Conservation (phyloP, 148 eudicot genomes). For the Mesembryanthemum crystallinum region DNA sequence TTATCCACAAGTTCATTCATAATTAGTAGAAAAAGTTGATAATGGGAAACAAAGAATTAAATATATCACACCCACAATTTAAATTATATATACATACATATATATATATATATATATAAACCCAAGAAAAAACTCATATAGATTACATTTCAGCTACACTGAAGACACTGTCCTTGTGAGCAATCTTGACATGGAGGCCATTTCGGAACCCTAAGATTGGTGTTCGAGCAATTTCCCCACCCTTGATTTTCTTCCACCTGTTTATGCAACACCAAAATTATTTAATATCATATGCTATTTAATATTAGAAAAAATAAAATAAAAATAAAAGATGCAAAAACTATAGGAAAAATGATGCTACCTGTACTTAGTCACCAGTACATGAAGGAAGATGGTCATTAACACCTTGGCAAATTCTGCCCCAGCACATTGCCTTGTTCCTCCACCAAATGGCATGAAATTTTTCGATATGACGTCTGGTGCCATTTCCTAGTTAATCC, state of each 20-base stretch:
- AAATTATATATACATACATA: too few relatives aligned
- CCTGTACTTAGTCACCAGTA: constrained; percentile 41
- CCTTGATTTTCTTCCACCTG: constrained; percentile 38
- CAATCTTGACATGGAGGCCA: constrained; percentile 32
- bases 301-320: too few relatives aligned
- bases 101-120: too few relatives aligned
- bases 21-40: too few relatives aligned
- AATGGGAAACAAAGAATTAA: too few relatives aligned
- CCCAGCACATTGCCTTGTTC: constrained; percentile 49
- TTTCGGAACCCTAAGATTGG: constrained; percentile 31
- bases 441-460: constrained; percentile 48
- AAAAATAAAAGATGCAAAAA: too few relatives aligned
- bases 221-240: constrained; percentile 35
- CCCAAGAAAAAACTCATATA: too few relatives aligned
- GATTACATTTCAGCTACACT: too few relatives aligned
- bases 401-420: constrained; percentile 39
- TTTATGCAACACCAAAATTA: background rate
- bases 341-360: too few relatives aligned
- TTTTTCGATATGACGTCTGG: constrained; percentile 30
- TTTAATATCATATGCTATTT: too few relatives aligned
- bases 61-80: too few relatives aligned
- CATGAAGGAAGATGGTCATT: constrained; percentile 38
- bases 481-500: constrained; percentile 24
- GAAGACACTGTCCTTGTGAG: background rate
- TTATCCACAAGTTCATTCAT: too few relatives aligned